Evolutionary conservation across 1,284 basidiomycete genomes (phyloP).

Genomic region (Phaffia rhodozyma): DNA sequence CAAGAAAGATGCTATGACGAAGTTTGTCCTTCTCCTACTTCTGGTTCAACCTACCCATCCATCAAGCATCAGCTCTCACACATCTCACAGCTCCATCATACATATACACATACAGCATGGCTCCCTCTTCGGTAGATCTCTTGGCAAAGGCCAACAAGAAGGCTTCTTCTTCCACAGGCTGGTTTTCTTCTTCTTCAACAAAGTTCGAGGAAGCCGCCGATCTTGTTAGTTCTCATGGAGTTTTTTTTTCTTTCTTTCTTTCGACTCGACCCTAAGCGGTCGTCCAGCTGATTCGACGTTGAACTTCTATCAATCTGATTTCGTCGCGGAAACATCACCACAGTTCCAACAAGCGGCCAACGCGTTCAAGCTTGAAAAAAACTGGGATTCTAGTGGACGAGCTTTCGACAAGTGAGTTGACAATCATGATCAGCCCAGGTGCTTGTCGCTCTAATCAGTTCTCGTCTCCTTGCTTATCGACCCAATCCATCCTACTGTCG

Average conservation of each 20-base stretch:
- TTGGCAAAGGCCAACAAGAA: conserved; percentile 88
- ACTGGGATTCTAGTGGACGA: conserved; percentile 81
- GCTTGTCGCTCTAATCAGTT: conserved; percentile 22
- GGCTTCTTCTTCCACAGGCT: conserved; percentile 60
- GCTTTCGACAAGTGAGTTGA: conserved; percentile 51
- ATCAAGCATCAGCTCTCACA: no score
- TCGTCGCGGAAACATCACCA: background rate
- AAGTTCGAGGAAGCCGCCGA: conserved; percentile 92
- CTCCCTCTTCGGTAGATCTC: conserved; percentile 34
- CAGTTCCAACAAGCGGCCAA: conserved; percentile 72
- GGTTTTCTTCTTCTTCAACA: conserved; percentile 67
- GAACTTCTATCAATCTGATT: background rate
- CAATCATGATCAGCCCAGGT: background rate
- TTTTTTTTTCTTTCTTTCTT: background rate
- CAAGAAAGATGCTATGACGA: no score
- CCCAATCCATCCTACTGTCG: conserved; percentile 27
- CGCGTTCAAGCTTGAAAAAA: conserved; percentile 86
- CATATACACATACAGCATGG: background rate
- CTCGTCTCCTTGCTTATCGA: conserved; percentile 30
- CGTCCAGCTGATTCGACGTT: conserved; percentile 38
- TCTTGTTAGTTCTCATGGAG: conserved; percentile 38
- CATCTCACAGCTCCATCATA: no score
- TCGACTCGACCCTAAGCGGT: no score
- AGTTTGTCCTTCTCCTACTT: no score
- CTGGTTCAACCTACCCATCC: no score